Base-by-base conservation (phyloP, 2,329 filamentous ascomycete species). In the Botrytis elliptica region DNA sequence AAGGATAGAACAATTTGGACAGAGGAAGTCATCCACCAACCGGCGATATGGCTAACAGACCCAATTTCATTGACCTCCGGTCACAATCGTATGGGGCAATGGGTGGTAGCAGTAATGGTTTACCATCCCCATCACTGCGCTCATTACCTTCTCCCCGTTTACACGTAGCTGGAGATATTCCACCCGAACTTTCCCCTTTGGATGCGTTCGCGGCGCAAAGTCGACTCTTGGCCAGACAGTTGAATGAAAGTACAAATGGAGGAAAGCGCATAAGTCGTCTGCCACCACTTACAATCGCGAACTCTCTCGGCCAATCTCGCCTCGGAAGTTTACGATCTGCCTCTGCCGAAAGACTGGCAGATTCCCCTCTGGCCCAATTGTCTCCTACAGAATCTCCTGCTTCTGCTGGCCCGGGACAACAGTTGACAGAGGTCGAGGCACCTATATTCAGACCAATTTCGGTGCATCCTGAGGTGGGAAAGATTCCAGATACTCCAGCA, bases 161-260 rank as follows among this genome's bases (percentile, higher is more conserved):
- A 74, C 92, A 94, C 82, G 87, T 93, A 73, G 92, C 92, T 73
- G 93, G 93, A 75, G 93, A 95, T 78, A 88, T 92, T 1, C 95
- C 96, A 33, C 96, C 96, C 8, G 93, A 96, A 70, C 87, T 98
- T 73, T 98, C 96, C 12, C 96, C 96, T 18, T 88, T 99, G 77
- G 96, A 99, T 86, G 95, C 95, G 66, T 97, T 99, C 81, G 95
- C 95, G 36, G 88, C 95, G 75, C 95, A 98, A 81, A 97, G 95
- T 79, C 91, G 95, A 74, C 85, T 97, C 78, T 88, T 99, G 70
- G 94, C 94, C 57, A 93, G 90, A 83, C 92, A 97, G 83, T 89
- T 99, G 75, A 92, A 97, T 60, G 91, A 96, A 78, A 91, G 89
- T 76, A 88, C 89, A 74, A 90, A 89, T 80, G 88, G 89, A 75